Base-by-base conservation (phyloP, 2,329 filamentous ascomycete species). In the Monosporascus sp. region DNA sequence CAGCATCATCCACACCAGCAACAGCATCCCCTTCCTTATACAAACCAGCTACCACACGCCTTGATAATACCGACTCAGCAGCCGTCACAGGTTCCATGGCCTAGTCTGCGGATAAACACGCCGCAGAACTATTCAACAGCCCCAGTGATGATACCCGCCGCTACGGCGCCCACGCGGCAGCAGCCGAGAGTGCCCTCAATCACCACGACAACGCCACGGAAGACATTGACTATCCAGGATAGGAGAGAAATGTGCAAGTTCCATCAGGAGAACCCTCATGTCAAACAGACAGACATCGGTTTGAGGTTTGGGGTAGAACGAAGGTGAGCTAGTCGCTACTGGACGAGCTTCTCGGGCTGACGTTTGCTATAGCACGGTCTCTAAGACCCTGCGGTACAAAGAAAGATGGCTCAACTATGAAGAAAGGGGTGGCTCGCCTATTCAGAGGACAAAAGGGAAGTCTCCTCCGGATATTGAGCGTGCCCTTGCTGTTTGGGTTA, bases 261-360 rank as follows among this genome's bases (percentile, higher is more conserved):
- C 70, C 89, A 93, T 63, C 88, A 94, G 68, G 88, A 96, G 58
- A 87, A 97, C 67, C 94, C 93, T 22, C 87, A 84, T 48, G 86
- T 91, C 46, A 96, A 96, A 73, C 94, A 99, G 74, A 94, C 91
- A 19, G 93, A 97, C 67, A 99, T 99, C 72, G 94, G 94, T 73
- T 88, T 87, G 55, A 85, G 91, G 68, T 99, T 99, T 73, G 93
- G 92, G 37, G 94, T 99, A 50, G 94, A 99, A 75, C 79, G 94
- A 87, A 97, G 94, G 94, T 97, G 85, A 70, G 75, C 52, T 58
- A 55, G 17, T 49, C 49, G 35, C 51, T 62, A 50, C 24, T 35
- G 50, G 51, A 40, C 37, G 41, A 55, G 51, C 35, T 35, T 40
- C 26, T 43, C 55, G 43, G 54, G 64, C 65, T 72, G 63, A 72